phyloP scores from a whole-genome alignment of 305 asterid genomes.

The Fraxinus latifolia region DNA sequence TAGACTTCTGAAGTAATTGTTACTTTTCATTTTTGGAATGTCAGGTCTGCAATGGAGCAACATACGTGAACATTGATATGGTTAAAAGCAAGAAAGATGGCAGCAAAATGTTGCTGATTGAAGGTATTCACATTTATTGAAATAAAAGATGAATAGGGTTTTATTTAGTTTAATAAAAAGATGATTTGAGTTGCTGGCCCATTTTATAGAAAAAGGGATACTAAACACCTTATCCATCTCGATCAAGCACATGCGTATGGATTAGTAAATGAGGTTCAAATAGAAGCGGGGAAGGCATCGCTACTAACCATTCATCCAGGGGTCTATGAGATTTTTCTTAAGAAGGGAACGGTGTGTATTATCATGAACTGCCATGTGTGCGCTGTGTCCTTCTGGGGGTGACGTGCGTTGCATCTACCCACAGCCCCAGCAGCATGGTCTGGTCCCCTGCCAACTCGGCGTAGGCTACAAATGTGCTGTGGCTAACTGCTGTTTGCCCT shows the following conservation, averaged over 20 bases:
- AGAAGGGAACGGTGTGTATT: neutral
- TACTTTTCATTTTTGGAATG: constrained; percentile 10
- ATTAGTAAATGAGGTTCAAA: constrained; percentile 16
- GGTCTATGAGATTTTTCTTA: neutral
- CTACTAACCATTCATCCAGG: neutral
- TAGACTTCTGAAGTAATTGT: constrained; percentile 14
- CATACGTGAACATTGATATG: constrained; percentile 75
- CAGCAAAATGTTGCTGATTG: constrained; percentile 77
- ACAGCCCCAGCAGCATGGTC: neutral
- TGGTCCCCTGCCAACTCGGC: neutral
- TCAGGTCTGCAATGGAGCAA: constrained; percentile 80
- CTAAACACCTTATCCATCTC: neutral
- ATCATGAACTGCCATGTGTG: neutral
- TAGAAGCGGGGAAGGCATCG: neutral
- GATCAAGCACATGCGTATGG: neutral
- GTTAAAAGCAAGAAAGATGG: constrained; percentile 66
- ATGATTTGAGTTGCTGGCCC: neutral
- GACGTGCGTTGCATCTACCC: neutral
- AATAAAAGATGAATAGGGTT: neutral
- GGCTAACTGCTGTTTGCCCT: neutral
- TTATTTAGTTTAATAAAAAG: neutral
- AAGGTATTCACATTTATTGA: constrained; percentile 44
- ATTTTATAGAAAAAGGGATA: neutral
- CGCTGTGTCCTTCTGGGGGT: neutral
- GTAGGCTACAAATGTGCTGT: neutral